Percentiles rank a stretch among this genome's conserved stretches.
Evolutionary conservation across 2,329 filamentous ascomycete species (phyloP).

Genomic region (Venturia nashicola): DNA sequence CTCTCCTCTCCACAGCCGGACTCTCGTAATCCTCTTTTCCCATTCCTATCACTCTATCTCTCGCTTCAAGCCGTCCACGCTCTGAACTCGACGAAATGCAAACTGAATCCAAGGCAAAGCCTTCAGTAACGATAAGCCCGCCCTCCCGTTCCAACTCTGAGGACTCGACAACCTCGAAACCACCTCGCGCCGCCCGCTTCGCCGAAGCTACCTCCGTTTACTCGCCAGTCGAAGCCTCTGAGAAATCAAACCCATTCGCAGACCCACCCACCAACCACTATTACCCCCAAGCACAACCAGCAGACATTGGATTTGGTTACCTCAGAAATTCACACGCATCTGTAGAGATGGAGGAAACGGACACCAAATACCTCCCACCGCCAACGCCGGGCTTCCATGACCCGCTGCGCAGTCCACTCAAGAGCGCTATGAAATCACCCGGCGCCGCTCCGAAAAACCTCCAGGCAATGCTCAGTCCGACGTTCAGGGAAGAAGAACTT

Average conservation of each 20-base stretch:
- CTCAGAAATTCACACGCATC: constrained; percentile 46
- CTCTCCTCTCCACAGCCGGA: constrained; percentile 4
- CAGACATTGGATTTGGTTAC: constrained; percentile 88
- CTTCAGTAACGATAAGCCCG: neutral
- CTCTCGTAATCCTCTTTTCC: constrained; percentile 8
- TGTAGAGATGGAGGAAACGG: constrained; percentile 42
- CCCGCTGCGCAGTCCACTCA: constrained; percentile 65
- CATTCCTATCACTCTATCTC: neutral
- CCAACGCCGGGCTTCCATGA: constrained; percentile 50
- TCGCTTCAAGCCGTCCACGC: neutral
- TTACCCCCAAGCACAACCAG: constrained; percentile 56
- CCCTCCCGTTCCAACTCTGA: neutral
- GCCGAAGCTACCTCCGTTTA: constrained; percentile 69
- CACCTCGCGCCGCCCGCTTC: constrained; percentile 64
- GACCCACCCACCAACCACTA: constrained; percentile 45
- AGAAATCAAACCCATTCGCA: constrained; percentile 40
- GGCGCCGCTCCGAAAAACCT: constrained; percentile 65
- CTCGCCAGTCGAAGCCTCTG: constrained; percentile 54
- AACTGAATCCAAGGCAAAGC: constrained; percentile 4
- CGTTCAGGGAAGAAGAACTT: constrained; percentile 76
- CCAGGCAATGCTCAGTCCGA: constrained; percentile 74
- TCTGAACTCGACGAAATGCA: neutral
- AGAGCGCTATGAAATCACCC: constrained; percentile 81
- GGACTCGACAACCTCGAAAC: constrained; percentile 33
- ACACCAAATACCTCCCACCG: constrained; percentile 33